Conservation (phyloP, 2,329 filamentous ascomycete genomes). For the Arthrobotrys sinensis region DNA sequence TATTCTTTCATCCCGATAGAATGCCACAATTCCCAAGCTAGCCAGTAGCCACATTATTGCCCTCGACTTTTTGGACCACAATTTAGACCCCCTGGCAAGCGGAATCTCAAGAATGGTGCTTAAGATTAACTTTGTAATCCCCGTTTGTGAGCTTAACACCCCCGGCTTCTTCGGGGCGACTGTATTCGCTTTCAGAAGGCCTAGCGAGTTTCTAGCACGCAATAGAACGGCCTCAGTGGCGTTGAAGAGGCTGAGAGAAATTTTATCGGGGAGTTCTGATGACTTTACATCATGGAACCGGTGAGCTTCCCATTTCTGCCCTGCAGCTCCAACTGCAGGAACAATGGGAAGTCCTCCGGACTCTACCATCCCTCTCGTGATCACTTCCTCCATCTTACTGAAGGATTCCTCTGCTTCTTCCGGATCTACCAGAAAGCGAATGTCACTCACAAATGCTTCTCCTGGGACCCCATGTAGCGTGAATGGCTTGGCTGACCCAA, state of each 20-base stretch:
- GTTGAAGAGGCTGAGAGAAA: conserved; percentile 37
- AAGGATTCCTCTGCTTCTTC: conserved; percentile 55
- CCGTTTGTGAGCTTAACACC: conserved; percentile 30
- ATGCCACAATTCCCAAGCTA: conserved; percentile 41
- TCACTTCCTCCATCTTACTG: conserved; percentile 45
- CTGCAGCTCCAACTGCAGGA: neutral
- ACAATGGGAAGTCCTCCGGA: neutral
- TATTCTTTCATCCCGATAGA: conserved; percentile 41
- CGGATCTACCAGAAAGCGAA: conserved; percentile 56
- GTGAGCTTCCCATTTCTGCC: neutral
- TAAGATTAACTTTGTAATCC: conserved; percentile 41
- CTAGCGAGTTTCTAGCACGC: conserved; percentile 42
- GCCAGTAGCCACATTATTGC: conserved; percentile 23
- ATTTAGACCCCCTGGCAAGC: conserved; percentile 2
- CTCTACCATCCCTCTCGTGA: conserved; percentile 38
- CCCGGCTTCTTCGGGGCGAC: conserved; percentile 52
- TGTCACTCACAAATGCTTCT: conserved; percentile 57
- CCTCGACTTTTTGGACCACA: conserved; percentile 18
- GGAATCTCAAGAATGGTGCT: conserved; percentile 38
- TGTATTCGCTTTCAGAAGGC: conserved; percentile 45
- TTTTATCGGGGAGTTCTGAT: conserved; percentile 14
- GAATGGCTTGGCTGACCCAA: conserved; percentile 39
- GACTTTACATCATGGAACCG: neutral
- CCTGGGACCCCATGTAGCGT: conserved; percentile 39
- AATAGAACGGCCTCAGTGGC: conserved; percentile 33